Evolutionary conservation across 1,284 basidiomycete genomes (phyloP).

Genomic region (Fomitopsis betulina): DNA sequence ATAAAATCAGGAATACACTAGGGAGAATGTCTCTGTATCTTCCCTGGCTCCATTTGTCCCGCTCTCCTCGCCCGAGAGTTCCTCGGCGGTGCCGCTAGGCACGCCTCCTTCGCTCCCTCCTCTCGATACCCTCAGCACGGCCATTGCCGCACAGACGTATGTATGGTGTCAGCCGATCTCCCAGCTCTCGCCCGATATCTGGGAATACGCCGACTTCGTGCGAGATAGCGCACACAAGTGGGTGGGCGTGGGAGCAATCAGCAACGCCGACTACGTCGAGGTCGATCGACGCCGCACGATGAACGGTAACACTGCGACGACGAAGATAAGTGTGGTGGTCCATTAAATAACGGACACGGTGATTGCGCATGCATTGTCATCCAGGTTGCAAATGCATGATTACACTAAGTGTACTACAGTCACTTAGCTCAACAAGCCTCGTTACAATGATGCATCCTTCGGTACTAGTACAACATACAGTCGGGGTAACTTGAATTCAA

Average conservation of each 20-base stretch:
- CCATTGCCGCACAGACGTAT: constrained; percentile 61
- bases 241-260: constrained; percentile 39
- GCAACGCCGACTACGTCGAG: constrained; percentile 39
- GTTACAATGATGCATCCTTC: too few relatives aligned
- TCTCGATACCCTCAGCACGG: constrained; percentile 27
- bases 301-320: constrained; percentile 22
- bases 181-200: constrained; percentile 54
- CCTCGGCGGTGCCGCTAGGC: constrained; percentile 34
- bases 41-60: constrained; percentile 42
- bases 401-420: too few relatives aligned
- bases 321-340: constrained; percentile 11
- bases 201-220: constrained; percentile 77
- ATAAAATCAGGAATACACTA: constrained; percentile 63
- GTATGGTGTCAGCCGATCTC: constrained; percentile 50
- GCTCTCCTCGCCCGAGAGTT: constrained; percentile 16
- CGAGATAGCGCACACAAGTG: constrained; percentile 68
- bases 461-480: too few relatives aligned
- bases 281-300: constrained; percentile 37
- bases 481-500: too few relatives aligned
- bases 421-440: too few relatives aligned
- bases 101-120: constrained; percentile 36
- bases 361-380: too few relatives aligned
- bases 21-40: constrained; percentile 49
- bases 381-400: too few relatives aligned
- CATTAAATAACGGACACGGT: too few relatives aligned